Evolutionary conservation across 495 filamentous ascomycete genomes (phyloP).

Genomic region (Talaromyces adpressus): DNA sequence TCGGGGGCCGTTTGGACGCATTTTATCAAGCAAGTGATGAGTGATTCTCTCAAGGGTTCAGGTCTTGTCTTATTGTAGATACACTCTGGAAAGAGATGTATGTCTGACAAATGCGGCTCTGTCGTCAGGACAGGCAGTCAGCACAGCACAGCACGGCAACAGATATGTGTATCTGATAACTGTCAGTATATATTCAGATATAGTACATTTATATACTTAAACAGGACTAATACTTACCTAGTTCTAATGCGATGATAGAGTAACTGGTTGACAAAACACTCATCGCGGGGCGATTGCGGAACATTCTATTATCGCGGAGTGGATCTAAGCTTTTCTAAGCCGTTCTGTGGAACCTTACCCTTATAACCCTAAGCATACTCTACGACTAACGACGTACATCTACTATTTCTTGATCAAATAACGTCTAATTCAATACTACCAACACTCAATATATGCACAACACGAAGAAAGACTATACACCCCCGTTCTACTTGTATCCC

Average conservation of each 20-base stretch:
- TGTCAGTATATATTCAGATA: background rate
- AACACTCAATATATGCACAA: background rate
- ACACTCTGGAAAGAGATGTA: background rate
- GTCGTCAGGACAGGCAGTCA: background rate
- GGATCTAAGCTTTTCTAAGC: background rate
- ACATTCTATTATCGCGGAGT: background rate
- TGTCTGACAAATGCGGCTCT: background rate
- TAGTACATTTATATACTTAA: background rate
- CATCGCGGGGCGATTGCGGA: background rate
- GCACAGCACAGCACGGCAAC: background rate
- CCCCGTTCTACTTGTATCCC: background rate
- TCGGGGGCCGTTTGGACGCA: constrained; percentile 42
- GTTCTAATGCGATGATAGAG: background rate
- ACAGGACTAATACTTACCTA: background rate
- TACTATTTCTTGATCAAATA: background rate
- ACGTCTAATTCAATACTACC: background rate
- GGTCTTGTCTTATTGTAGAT: background rate
- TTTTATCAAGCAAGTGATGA: constrained; percentile 8
- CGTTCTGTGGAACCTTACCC: background rate
- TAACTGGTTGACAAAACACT: background rate
- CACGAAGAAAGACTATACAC: background rate
- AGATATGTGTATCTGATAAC: background rate
- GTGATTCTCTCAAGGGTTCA: background rate
- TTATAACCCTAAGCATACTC: background rate
- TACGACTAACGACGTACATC: background rate